Conservation (phyloP, 1,284 basidiomycete genomes). For the Coniferiporia sulphurascens region DNA sequence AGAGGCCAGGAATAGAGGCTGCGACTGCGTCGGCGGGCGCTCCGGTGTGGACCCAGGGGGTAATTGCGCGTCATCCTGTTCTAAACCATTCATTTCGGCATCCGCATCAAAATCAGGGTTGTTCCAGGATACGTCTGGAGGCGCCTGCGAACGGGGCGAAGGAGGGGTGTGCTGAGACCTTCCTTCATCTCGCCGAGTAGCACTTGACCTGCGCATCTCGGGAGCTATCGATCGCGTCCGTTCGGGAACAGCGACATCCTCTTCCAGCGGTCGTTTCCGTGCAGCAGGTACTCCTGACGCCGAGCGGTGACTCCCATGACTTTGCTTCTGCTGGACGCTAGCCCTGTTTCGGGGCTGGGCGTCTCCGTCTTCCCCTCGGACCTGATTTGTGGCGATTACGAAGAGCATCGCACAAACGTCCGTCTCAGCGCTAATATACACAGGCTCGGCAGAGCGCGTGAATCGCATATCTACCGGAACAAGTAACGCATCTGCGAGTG, state of each 20-base stretch:
- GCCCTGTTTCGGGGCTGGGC: slow-evolving; percentile 23
- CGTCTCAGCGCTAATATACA: slow-evolving; percentile 68
- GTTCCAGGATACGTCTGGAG: not conserved
- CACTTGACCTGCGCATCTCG: not conserved
- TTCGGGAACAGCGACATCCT: not conserved
- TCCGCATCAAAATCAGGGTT: not conserved
- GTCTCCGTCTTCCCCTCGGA: slow-evolving; percentile 33
- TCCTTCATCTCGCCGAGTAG: not conserved
- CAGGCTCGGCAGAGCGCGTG: slow-evolving; percentile 62
- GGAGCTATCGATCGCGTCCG: not conserved
- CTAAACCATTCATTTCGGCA: slow-evolving; percentile 6
- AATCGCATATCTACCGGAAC: slow-evolving; percentile 64
- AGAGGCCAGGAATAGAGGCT: slow-evolving; percentile 59
- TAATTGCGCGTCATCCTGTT: not conserved
- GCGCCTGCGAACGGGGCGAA: not conserved
- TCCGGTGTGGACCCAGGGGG: slow-evolving; percentile 16
- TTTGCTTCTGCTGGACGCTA: slow-evolving; percentile 18
- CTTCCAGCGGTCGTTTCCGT: slow-evolving; percentile 10
- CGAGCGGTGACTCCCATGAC: not conserved
- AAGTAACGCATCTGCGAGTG: slow-evolving; percentile 66
- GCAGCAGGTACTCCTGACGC: slow-evolving; percentile 5
- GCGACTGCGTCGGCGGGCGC: slow-evolving; percentile 33
- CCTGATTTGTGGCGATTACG: slow-evolving; percentile 68
- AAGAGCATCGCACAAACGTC: slow-evolving; percentile 61
- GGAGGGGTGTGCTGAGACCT: not conserved